These are phyloP conservation scores for Rhododendron kiyosumense DNA, from an alignment of 148 eudicot genomes.

Conservation along the genomic window DNA sequence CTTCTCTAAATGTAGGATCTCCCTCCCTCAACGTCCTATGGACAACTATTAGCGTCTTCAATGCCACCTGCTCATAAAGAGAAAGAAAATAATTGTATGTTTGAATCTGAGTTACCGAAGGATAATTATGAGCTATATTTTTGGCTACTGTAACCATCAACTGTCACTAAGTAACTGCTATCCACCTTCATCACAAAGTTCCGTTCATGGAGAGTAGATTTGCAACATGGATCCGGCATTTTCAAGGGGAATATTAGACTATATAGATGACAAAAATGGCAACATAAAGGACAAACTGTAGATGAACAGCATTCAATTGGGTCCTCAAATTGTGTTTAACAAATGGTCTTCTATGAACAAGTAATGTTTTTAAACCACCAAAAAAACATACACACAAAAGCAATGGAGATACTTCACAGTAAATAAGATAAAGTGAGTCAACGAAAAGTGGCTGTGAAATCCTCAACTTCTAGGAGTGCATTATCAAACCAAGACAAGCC, in stretches of 20 bases:
- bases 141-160: neutral
- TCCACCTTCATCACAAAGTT: neutral
- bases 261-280: neutral
- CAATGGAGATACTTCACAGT: neutral
- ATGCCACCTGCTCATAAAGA: conserved; percentile 68
- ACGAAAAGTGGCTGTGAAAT: neutral
- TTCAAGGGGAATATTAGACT: neutral
- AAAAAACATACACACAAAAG: neutral
- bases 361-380: neutral
- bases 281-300: neutral
- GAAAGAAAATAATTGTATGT: neutral
- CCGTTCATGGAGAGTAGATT: neutral
- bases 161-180: neutral
- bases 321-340: neutral
- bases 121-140: neutral
- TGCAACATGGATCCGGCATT: neutral
- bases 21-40: conserved; percentile 91
- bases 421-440: neutral
- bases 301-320: neutral
- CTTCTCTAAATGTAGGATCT: conserved; percentile 96
- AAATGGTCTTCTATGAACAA: neutral
- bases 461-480: neutral
- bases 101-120: neutral
- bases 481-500: neutral
- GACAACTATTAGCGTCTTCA: conserved; percentile 86